These are phyloP conservation scores for Colletotrichum trifolii DNA, from an alignment of 2,329 filamentous ascomycete species.

Conservation along the genomic window DNA sequence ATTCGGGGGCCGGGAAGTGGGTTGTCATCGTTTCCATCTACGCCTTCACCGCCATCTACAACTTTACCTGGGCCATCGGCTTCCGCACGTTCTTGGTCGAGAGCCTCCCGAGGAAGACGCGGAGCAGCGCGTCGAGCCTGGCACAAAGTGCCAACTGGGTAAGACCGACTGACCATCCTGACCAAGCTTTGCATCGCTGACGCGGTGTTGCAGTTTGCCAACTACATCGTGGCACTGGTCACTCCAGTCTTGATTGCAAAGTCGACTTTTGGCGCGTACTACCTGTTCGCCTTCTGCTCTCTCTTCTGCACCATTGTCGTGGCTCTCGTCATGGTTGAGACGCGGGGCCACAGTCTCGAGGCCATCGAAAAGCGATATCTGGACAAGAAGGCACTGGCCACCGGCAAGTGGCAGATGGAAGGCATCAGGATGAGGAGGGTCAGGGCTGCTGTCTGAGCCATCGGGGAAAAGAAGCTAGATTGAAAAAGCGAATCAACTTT, in stretches of 20 bases:
- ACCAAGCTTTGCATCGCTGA: background rate
- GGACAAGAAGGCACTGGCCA: background rate
- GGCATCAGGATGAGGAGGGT: constrained; percentile 7
- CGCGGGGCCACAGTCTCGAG: constrained; percentile 53
- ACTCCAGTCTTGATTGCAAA: constrained; percentile 54
- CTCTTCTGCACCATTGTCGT: constrained; percentile 50
- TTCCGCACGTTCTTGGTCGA: constrained; percentile 64
- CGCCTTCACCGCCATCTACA: constrained; percentile 58
- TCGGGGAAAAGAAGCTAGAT: too few relatives aligned
- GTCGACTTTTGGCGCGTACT: constrained; percentile 56
- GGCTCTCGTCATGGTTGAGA: constrained; percentile 55
- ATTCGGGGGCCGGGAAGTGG: constrained; percentile 55
- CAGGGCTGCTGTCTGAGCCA: constrained; percentile 2
- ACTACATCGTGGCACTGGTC: constrained; percentile 58
- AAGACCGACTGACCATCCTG: constrained; percentile 19
- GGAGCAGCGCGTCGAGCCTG: constrained; percentile 64
- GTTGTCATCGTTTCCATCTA: constrained; percentile 63
- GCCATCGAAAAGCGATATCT: constrained; percentile 47
- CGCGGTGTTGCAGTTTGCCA: constrained; percentile 47
- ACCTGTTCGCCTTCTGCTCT: constrained; percentile 55
- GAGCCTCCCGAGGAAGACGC: constrained; percentile 64
- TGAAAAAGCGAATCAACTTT: too few relatives aligned
- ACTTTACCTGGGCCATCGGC: constrained; percentile 62
- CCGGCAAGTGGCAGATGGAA: constrained; percentile 1
- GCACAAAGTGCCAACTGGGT: constrained; percentile 66